phyloP scores from a whole-genome alignment of 768 basidiomycete species.

The Termitomyces sp. region DNA sequence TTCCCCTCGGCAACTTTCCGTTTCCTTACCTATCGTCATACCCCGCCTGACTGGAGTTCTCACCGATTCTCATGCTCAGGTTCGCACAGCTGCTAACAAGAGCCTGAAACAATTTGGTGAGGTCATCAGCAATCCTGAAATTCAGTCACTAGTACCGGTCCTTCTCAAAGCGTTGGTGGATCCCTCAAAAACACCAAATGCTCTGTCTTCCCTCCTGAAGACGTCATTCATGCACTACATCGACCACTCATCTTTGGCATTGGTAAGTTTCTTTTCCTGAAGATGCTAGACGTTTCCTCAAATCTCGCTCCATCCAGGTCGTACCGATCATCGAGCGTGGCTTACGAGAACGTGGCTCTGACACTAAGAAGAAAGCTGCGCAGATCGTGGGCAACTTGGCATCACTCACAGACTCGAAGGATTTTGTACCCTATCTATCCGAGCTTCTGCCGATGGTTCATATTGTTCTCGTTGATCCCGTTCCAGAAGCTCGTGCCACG shows the following conservation, averaged over 20 bases:
- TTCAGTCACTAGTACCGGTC: slow-evolving; percentile 82
- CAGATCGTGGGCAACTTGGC: slow-evolving; percentile 98
- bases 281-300: background rate
- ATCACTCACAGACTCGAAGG: slow-evolving; percentile 81
- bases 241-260: slow-evolving; percentile 90
- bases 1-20: slow-evolving; percentile 89
- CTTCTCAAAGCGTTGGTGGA: slow-evolving; percentile 95
- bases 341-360: slow-evolving; percentile 84
- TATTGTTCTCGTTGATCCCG: slow-evolving; percentile 89
- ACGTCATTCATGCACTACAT: slow-evolving; percentile 98
- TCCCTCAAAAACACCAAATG: slow-evolving; percentile 84
- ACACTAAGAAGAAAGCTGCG: slow-evolving; percentile 91
- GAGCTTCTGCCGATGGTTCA: slow-evolving; percentile 88
- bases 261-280: slow-evolving; percentile 43
- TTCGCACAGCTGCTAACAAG: slow-evolving; percentile 87
- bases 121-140: slow-evolving; percentile 96
- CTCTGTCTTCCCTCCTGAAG: slow-evolving; percentile 80
- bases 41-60: slow-evolving; percentile 92
- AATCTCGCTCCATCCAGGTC: slow-evolving; percentile 44
- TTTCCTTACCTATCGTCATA: slow-evolving; percentile 94
- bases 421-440: slow-evolving; percentile 92
- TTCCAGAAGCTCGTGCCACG: slow-evolving; percentile 95
- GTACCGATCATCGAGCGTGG: slow-evolving; percentile 95
- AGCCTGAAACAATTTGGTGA: slow-evolving; percentile 97
- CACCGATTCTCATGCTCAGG: slow-evolving; percentile 97